Evolutionary conservation across 768 basidiomycete species (phyloP).

Genomic region (Rhizopogon vinicolor): DNA sequence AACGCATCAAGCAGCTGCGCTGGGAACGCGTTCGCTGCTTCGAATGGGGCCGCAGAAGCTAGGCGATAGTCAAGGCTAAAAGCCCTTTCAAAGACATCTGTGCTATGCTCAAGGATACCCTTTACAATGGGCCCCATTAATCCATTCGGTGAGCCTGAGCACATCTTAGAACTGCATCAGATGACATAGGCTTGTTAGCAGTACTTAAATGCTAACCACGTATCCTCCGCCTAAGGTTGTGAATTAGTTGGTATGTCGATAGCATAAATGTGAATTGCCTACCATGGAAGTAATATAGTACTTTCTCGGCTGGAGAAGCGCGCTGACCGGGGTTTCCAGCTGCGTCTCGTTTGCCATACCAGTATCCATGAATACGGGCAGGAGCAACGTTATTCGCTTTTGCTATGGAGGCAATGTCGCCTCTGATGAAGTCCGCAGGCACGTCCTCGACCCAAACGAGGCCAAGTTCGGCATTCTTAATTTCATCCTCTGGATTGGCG

Average conservation of each 20-base stretch:
- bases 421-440: neutral
- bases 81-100: slow-evolving; percentile 15
- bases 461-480: neutral
- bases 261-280: neutral
- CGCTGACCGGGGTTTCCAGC: slow-evolving; percentile 7
- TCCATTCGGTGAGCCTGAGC: slow-evolving; percentile 20
- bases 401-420: neutral
- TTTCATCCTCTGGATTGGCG: neutral
- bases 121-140: slow-evolving; percentile 18
- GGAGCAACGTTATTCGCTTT: slow-evolving; percentile 12
- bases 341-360: slow-evolving; percentile 7
- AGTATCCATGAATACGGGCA: slow-evolving; percentile 25
- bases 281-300: slow-evolving; percentile 3
- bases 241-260: neutral
- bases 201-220: neutral
- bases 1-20: slow-evolving; percentile 48
- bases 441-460: slow-evolving; percentile 4
- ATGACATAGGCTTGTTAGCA: too few relatives aligned
- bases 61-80: slow-evolving; percentile 47
- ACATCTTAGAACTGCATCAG: slow-evolving; percentile 16
- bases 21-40: slow-evolving; percentile 40
- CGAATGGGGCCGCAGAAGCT: slow-evolving; percentile 24
- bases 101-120: slow-evolving; percentile 11
- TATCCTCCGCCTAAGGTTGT: slow-evolving; percentile 4
- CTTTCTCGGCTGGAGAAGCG: slow-evolving; percentile 19